A percentile compares a stretch with the other conserved stretches of the same genome.
These are phyloP conservation scores for Paecilomyces formosus DNA, from an alignment of 2,329 filamentous ascomycete species.

Conservation along the genomic window DNA sequence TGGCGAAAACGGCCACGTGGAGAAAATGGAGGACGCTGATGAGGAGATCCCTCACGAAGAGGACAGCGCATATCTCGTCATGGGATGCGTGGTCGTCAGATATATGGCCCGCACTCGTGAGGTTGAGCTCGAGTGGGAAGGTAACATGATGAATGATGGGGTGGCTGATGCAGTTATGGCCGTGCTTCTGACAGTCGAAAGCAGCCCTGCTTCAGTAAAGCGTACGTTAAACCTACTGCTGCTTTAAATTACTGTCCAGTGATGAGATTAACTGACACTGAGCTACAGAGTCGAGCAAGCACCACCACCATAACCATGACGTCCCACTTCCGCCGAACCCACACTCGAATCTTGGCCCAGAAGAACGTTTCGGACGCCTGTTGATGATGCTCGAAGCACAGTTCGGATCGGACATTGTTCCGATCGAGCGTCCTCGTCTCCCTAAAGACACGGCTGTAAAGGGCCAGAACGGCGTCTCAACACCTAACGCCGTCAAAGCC, in stretches of 20 bases:
- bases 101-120: conserved; percentile 65
- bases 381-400: conserved; percentile 97
- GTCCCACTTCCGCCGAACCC: conserved; percentile 54
- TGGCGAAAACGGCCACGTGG: conserved; percentile 25
- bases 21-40: conserved; percentile 35
- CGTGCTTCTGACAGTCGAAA: conserved; percentile 85
- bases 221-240: conserved; percentile 47
- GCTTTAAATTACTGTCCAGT: conserved; percentile 6
- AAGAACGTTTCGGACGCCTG: conserved; percentile 74
- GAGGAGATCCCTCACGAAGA: conserved; percentile 35
- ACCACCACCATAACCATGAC: conserved; percentile 46
- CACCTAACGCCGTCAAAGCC: conserved; percentile 7
- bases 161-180: conserved; percentile 97
- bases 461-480: conserved; percentile 6
- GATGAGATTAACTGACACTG: conserved; percentile 16
- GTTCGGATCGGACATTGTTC: conserved; percentile 79
- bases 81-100: conserved; percentile 83
- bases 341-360: conserved; percentile 62
- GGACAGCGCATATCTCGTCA: conserved; percentile 55
- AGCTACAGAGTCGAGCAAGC: conserved; percentile 49
- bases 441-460: conserved; percentile 14
- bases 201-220: conserved; percentile 88
- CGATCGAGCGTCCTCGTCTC: conserved; percentile 59
- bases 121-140: conserved; percentile 92
- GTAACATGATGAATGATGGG: conserved; percentile 93